Evolutionary conservation across 129 eudicot genomes (phyloP).

Genomic region (Tanacetum coccineum): DNA sequence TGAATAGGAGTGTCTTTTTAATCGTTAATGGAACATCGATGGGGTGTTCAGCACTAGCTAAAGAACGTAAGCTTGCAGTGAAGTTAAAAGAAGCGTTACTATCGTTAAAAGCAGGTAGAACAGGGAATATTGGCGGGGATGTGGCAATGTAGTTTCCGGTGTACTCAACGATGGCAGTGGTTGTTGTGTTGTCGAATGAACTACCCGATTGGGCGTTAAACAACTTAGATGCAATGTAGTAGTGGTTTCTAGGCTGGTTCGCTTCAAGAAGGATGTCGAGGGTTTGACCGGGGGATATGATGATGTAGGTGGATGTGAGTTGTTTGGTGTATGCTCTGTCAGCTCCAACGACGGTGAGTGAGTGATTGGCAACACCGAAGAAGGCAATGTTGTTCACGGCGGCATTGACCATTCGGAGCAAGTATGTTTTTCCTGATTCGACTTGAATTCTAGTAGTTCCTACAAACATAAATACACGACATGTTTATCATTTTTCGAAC

Average conservation of each 20-base stretch:
- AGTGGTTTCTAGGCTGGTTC: conserved; percentile 26
- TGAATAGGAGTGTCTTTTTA: conserved; percentile 21
- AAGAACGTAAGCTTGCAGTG: conserved; percentile 27
- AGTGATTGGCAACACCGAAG: conserved; percentile 29
- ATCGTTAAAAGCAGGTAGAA: conserved; percentile 27
- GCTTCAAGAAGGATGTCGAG: conserved; percentile 32
- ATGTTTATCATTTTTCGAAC: too few species aligned
- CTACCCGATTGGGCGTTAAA: conserved; percentile 20
- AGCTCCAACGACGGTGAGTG: conserved; percentile 32
- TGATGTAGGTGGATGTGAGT: conserved; percentile 25
- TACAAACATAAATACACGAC: neutral
- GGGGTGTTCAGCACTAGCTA: conserved; percentile 29
- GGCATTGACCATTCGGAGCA: conserved; percentile 34
- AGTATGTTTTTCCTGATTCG: conserved; percentile 32
- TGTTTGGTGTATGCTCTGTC: conserved; percentile 48
- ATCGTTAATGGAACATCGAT: conserved; percentile 30
- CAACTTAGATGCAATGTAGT: conserved; percentile 42
- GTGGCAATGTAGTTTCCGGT: conserved; percentile 10
- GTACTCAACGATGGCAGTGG: conserved; percentile 35
- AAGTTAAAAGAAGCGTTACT: conserved; percentile 18
- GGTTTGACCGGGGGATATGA: conserved; percentile 47
- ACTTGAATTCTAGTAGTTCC: conserved; percentile 26
- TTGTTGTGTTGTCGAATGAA: conserved; percentile 34
- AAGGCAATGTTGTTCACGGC: conserved; percentile 34
- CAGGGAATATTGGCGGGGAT: conserved; percentile 15